A percentile compares a stretch with the other conserved stretches of the same genome.
These are phyloP conservation scores for Candolleomyces aberdarensis DNA, from an alignment of 768 basidiomycete species.

Conservation along the genomic window DNA sequence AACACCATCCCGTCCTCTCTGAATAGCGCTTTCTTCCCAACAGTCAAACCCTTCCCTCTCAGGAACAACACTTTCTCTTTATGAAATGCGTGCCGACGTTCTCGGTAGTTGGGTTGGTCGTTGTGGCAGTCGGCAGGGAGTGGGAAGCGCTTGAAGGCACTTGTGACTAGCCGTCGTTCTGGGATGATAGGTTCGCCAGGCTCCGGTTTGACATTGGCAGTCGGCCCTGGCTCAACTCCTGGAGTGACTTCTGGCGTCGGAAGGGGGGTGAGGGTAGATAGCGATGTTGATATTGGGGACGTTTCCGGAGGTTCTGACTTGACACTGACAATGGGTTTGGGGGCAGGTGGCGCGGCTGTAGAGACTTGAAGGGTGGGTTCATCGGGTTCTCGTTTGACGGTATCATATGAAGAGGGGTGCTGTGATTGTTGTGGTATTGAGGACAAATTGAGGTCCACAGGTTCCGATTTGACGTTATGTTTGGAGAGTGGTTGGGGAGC, in stretches of 20 bases:
- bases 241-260: neutral
- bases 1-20: conserved; percentile 5
- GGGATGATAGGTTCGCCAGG: neutral
- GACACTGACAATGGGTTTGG: neutral
- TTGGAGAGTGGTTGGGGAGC: too few relatives aligned
- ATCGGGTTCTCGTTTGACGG: too few relatives aligned
- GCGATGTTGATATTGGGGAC: neutral
- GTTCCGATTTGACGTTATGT: too few relatives aligned
- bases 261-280: neutral
- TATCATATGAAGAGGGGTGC: too few relatives aligned
- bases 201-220: neutral
- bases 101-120: neutral
- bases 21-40: neutral
- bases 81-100: neutral
- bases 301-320: neutral
- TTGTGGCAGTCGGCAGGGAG: neutral
- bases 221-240: neutral
- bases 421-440: too few relatives aligned
- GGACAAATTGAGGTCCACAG: too few relatives aligned
- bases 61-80: neutral
- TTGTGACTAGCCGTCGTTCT: neutral
- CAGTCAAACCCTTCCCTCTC: neutral
- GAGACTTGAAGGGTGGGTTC: too few relatives aligned
- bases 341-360: neutral
- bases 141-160: neutral